Base-by-base conservation (phyloP, 441 rosid genomes). In the Gossypium schwendimanii region DNA sequence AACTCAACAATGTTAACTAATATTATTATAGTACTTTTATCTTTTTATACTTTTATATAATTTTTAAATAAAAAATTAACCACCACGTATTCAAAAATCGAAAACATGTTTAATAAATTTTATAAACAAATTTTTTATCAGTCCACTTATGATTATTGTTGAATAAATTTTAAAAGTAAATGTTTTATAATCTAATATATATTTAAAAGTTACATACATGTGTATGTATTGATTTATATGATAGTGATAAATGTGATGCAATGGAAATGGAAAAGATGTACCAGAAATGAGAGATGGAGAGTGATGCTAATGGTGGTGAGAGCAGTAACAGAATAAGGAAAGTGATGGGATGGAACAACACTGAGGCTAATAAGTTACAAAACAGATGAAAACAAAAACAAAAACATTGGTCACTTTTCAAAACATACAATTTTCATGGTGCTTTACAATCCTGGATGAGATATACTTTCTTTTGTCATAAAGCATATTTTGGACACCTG, bases 371-470 rank as follows among this genome's bases (percentile, higher is more conserved):
- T 45, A 57, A 31, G 36, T 59, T 45, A 61, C 59, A 62, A 50
- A 72, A 28, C 58, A 60, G 26, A 66, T 49, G 21, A 72, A 60
- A 66, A 52, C 65, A 21, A 23, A 59, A 41, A 23, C 36, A 64
- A 69, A 73, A 78, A 36, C 41, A 7, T 36, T 36, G 41, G 41
- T 36, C 41, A 36, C 41, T 36, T 36, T 36, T 36, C 41, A 36
- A 36, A 36, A 63, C 77, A 69, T 31, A 33, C 57, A 24, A 44
- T 33, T 70, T 64, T 63, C 77, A 63, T 70, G 77, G 66, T 33
- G 55, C 66, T 28, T 66, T 58, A 62, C 50, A 39, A 61, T 52
- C 70, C 75, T 47, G 72, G 75, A 17, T 24, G 12, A 65, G 60
- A 69, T 52, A 54, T 4, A 14, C 20, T 39, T 39, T 39, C 44